Conservation (phyloP, 129 eudicot genomes). For the Escallonia herrerae region DNA sequence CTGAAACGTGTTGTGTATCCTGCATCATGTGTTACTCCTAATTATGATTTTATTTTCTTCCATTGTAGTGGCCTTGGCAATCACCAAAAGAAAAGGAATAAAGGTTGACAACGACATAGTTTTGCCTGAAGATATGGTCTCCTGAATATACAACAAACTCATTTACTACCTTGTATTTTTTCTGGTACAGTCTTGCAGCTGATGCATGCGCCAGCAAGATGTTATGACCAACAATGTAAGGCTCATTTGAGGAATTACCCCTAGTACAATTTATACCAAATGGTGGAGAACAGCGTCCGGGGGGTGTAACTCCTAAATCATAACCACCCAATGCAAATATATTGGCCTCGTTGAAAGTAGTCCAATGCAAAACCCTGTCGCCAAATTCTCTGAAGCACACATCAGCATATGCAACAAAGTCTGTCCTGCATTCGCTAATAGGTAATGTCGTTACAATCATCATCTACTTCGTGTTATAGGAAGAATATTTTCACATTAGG, state of each 20-base stretch:
- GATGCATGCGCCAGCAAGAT: slow-evolving; percentile 69
- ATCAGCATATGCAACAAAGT: slow-evolving; percentile 47
- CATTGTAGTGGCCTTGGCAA: neutral
- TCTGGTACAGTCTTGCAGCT: slow-evolving; percentile 31
- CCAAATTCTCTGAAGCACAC: slow-evolving; percentile 79
- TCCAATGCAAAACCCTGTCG: slow-evolving; percentile 65
- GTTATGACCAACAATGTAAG: slow-evolving; percentile 61
- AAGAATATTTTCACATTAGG: slow-evolving; percentile 15
- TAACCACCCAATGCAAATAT: slow-evolving; percentile 36
- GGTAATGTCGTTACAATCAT: neutral
- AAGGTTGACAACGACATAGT: neutral
- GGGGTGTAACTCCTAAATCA: slow-evolving; percentile 37
- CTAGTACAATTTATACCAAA: slow-evolving; percentile 28
- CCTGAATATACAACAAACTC: too few relatives aligned
- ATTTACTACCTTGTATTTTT: slow-evolving; percentile 68
- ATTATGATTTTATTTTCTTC: neutral
- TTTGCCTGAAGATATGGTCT: too few relatives aligned
- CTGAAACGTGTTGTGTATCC: slow-evolving; percentile 33
- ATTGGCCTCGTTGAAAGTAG: slow-evolving; percentile 63
- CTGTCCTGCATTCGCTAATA: slow-evolving; percentile 28
- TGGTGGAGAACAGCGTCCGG: slow-evolving; percentile 46
- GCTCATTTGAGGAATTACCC: slow-evolving; percentile 55
- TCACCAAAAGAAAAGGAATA: neutral
- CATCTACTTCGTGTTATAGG: neutral
- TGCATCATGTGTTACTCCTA: slow-evolving; percentile 11